Conservation (phyloP, 257 asterid species). For the Fraxinus quadrangulata region DNA sequence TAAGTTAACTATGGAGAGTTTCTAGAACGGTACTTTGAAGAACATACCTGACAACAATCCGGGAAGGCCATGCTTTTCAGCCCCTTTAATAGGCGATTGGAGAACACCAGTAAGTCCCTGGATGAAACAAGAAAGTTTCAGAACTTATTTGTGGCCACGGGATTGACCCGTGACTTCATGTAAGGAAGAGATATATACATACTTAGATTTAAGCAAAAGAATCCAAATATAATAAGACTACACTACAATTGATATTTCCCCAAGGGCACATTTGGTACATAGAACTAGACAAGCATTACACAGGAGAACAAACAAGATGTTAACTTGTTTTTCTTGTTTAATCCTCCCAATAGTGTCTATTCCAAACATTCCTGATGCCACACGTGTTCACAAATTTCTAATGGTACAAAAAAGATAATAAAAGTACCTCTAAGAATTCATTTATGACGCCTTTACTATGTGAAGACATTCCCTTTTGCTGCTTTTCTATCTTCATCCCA, state of each 20-base stretch:
- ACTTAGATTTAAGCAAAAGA: not conserved
- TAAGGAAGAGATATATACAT: conserved; percentile 1
- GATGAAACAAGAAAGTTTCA: conserved; percentile 18
- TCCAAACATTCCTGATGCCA: not conserved
- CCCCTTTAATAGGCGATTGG: conserved; percentile 97
- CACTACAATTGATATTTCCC: not conserved
- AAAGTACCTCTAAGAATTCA: conserved; percentile 83
- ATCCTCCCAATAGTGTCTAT: not conserved
- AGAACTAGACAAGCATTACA: not conserved
- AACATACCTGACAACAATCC: conserved; percentile 86
- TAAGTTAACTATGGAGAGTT: not conserved
- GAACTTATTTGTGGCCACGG: not conserved
- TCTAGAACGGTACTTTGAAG: conserved; percentile 2
- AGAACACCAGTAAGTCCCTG: conserved; percentile 98
- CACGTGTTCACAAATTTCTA: not conserved
- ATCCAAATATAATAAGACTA: not conserved
- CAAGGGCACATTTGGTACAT: not conserved
- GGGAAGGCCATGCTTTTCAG: conserved; percentile 93
- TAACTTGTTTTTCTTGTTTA: not conserved
- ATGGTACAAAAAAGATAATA: conserved; percentile 16
- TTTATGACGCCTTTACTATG: conserved; percentile 90
- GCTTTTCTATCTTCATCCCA: conserved; percentile 61
- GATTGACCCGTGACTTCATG: conserved; percentile 1
- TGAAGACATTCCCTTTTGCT: conserved; percentile 72
- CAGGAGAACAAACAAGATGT: not conserved